phyloP scores from a whole-genome alignment of 495 filamentous ascomycete genomes.

The Xylaria cubensis region DNA sequence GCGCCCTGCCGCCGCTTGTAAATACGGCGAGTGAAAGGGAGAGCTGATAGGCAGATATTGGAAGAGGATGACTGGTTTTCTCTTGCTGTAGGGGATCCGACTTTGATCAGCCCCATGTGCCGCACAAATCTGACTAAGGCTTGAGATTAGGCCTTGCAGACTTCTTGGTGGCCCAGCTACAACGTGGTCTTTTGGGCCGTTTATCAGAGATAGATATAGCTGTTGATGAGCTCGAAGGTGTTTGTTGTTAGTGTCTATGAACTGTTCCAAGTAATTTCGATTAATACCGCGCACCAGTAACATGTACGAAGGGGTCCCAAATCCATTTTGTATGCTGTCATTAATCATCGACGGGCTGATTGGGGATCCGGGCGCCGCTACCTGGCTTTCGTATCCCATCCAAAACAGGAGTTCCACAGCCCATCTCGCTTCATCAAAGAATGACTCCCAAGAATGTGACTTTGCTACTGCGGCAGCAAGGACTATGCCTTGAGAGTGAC shows the following conservation, averaged over 20 bases:
- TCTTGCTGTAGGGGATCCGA: slow-evolving; percentile 83
- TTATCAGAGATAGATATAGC: slow-evolving; percentile 82
- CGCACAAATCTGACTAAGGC: slow-evolving; percentile 83
- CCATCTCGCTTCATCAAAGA: slow-evolving; percentile 69
- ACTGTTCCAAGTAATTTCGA: slow-evolving; percentile 71
- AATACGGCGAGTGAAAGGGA: slow-evolving; percentile 86
- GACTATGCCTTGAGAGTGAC: slow-evolving; percentile 88
- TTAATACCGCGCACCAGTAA: slow-evolving; percentile 83
- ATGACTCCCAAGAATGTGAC: slow-evolving; percentile 78
- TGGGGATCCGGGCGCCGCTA: slow-evolving; percentile 85
- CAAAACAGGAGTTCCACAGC: slow-evolving; percentile 86
- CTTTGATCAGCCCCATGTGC: slow-evolving; percentile 85
- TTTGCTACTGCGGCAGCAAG: slow-evolving; percentile 84
- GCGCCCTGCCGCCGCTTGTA: slow-evolving; percentile 62
- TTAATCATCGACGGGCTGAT: slow-evolving; percentile 80
- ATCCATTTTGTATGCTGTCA: slow-evolving; percentile 82
- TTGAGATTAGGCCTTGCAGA: slow-evolving; percentile 83
- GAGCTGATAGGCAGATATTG: slow-evolving; percentile 88
- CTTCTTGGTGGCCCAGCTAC: slow-evolving; percentile 88
- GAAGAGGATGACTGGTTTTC: slow-evolving; percentile 85
- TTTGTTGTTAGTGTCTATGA: slow-evolving; percentile 84
- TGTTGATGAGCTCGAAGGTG: slow-evolving; percentile 81
- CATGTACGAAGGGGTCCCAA: slow-evolving; percentile 85
- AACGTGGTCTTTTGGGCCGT: slow-evolving; percentile 87
- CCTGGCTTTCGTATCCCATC: slow-evolving; percentile 88